A percentile compares a stretch with the other conserved stretches of the same genome.
These are phyloP conservation scores for Coemansia sp. DNA, from an alignment of 192 early-diverging fungal genomes.

Conservation along the genomic window DNA sequence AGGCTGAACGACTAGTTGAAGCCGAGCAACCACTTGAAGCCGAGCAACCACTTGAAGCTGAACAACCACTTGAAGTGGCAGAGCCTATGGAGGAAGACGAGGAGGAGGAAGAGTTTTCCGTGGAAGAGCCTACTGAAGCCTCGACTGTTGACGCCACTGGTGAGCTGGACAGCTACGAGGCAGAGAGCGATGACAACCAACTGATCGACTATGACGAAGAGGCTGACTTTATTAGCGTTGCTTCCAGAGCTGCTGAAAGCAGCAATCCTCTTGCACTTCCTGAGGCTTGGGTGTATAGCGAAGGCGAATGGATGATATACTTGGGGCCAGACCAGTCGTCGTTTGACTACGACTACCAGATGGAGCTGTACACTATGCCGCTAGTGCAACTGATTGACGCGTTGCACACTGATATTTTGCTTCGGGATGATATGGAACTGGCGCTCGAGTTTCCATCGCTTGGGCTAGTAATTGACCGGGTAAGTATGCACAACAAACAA, in stretches of 20 bases:
- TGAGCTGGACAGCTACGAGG: not conserved
- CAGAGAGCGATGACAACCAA: not conserved
- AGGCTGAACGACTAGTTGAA: too few species aligned
- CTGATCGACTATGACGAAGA: slow-evolving; percentile 30
- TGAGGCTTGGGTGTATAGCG: slow-evolving; percentile 43
- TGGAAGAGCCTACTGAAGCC: not conserved
- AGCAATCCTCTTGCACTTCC: slow-evolving; percentile 8
- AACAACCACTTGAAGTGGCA: not conserved
- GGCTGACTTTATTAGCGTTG: not conserved
- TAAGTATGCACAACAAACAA: slow-evolving; percentile 11
- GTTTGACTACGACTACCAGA: slow-evolving; percentile 26
- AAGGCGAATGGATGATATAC: slow-evolving; percentile 48
- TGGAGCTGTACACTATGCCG: slow-evolving; percentile 27
- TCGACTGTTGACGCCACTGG: not conserved
- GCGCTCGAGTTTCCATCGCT: slow-evolving; percentile 51
- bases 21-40: too few species aligned
- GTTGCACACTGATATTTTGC: slow-evolving; percentile 32
- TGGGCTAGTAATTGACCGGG: slow-evolving; percentile 41
- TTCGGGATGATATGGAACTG: slow-evolving; percentile 27
- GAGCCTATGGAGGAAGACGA: not conserved
- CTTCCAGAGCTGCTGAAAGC: not conserved
- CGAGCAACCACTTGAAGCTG: too few species aligned
- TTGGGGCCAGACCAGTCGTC: slow-evolving; percentile 36
- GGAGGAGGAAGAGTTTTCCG: not conserved
- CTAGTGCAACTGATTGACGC: slow-evolving; percentile 32